Evolutionary conservation across 2,329 filamentous ascomycete genomes (phyloP), one percentile per base, ranked within the genome.

Genomic region (Cadophora sp.): DNA sequence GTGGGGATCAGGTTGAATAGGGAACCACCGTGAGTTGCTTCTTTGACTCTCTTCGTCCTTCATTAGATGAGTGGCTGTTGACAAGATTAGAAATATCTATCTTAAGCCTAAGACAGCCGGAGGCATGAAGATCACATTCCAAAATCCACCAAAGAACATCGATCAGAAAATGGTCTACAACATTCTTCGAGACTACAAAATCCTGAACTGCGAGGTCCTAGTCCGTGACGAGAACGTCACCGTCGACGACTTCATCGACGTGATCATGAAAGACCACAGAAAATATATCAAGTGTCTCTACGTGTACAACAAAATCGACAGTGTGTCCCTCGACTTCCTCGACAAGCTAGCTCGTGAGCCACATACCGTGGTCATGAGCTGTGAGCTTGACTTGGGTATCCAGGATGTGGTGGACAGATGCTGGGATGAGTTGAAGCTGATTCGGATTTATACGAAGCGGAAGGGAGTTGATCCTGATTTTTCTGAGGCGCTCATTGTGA

Each of bases 231-330:
- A 99, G 77, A 90, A 97, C 79, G 93, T 92, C 50, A 98, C 96
- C 0, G 94, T 99, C 43, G 96, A 99, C 82, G 95, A 99, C 81
- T 92, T 99, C 80, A 99, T 99, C 82, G 96, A 99, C 80, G 94
- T 97, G 70, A 97, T 99, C 81, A 98, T 98, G 95, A 97, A 96
- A 81, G 93, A 97, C 78, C 96, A 99, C 84, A 86, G 96, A 78
- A 99, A 97, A 81, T 99, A 99, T 84, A 97, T 99, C 84, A 89
- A 75, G 79, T 91, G 93, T 78, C 86, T 99, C 37, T 99, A 99
- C 82, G 95, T 98, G 37, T 99, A 99, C 89, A 99, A 99, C 91
- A 99, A 99, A 83, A 97, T 99, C 82, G 96, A 99, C 83, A 91
- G 89, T 79, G 92, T 99, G 69, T 95, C 92, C 51, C 87, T 99